These are phyloP conservation scores for Symbiodinium pilosum DNA, from an alignment of 73 alveolate genomes.

Conservation along the genomic window DNA sequence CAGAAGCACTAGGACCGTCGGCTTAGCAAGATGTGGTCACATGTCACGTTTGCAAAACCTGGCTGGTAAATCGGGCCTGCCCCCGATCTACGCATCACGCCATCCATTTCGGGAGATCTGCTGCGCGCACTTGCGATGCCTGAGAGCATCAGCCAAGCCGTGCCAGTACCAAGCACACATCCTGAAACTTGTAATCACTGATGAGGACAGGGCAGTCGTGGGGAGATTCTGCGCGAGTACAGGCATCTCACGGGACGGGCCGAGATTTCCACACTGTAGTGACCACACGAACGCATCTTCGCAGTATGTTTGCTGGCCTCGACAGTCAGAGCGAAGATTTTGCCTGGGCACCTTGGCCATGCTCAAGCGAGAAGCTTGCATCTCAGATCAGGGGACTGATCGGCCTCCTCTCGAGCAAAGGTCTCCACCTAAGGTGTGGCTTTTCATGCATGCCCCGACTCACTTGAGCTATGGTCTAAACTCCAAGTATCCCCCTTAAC, in stretches of 20 bases:
- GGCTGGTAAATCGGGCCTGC: neutral
- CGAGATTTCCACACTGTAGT: too few species aligned
- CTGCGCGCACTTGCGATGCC: conserved; percentile 18
- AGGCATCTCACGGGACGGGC: too few species aligned
- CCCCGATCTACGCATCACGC: conserved; percentile 21
- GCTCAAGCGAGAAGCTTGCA: neutral
- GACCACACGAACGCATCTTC: too few species aligned
- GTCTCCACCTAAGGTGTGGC: neutral
- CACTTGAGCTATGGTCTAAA: too few species aligned
- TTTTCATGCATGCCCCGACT: too few species aligned
- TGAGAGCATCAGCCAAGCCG: neutral
- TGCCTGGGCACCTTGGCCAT: neutral
- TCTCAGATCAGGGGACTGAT: neutral
- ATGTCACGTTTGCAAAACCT: too few species aligned
- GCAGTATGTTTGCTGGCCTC: too few species aligned
- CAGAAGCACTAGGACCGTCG: neutral
- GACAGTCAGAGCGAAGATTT: too few species aligned
- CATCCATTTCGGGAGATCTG: conserved; percentile 31
- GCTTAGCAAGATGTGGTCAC: neutral
- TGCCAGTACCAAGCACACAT: too few species aligned
- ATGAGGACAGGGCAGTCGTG: neutral
- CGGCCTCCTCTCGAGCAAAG: conserved; percentile 3
- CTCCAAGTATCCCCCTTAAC: too few species aligned
- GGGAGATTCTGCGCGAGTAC: conserved; percentile 5
- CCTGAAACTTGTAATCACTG: too few species aligned